Base-by-base conservation (phyloP, 208 protist genomes). In the Wallacemonas rigidus region DNA sequence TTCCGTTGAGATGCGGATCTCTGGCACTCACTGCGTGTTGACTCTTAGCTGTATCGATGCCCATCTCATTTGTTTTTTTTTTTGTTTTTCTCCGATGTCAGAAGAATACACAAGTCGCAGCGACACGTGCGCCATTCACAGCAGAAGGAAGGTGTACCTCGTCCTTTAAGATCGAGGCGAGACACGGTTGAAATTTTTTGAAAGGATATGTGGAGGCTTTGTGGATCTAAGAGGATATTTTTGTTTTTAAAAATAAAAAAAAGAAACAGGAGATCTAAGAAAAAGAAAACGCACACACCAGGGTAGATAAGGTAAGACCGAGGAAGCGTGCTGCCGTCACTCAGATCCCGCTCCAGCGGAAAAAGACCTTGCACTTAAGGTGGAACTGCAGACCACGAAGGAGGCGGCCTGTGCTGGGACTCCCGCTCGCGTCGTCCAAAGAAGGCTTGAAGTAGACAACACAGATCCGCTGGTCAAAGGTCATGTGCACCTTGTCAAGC, bases 401-500 rank as follows among this genome's bases (percentile, higher is more conserved):
- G 17, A 90, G 65, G 36, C 87, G 74, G 1, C 76, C 70, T 8
- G 80, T 77, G 67, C 83, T 93, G 14, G 77, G 64, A 54, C 71
- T 71, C 39, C 74, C 68, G 64, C 74, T 85, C 39, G 76, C 80
- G 12, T 72, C 60, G 14, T 80, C 77, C 47, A 73, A 43, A 2
- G 68, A 54, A n/a, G 84, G 74, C 47, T 58, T 35, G 69, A 90
- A 90, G 60, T 83, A 84, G 7, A 94, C 76, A n/a, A 89, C 58
- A 53, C 84, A 92, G 35, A 90, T 69, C 6, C 58, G 75, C 15
- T 62, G 38, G 64, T 94, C 89, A 60, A 90, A 88, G 15, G 82
- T 88, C 69, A 83, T 80, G 69, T 91, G 80, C 35, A 89, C 81
- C 9, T 81, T 78, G 69, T 85, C 79, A 1, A 91, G 65, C 56